Conservation (phyloP, 2,329 filamentous ascomycete species). For the Paracorniculantispora psalliotae region DNA sequence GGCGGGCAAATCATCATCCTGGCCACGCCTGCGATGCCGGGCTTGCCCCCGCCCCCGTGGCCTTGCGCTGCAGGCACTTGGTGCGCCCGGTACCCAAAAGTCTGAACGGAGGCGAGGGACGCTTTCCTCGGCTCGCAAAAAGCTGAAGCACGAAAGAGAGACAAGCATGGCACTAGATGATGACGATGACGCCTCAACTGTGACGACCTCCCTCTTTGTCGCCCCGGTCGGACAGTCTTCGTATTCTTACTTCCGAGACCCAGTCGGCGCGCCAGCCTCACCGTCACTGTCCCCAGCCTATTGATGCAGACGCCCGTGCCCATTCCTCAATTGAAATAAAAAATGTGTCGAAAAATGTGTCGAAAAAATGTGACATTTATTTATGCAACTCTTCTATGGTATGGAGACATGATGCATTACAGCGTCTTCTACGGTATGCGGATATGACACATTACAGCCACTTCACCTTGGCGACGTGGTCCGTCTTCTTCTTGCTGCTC, state of each 20-base stretch:
- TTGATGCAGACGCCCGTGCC: background rate
- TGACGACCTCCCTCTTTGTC: background rate
- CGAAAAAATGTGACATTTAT: background rate
- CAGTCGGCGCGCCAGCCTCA: too few species aligned
- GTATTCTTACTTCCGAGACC: background rate
- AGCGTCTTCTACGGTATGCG: conserved; percentile 64
- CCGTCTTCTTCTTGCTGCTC: conserved; percentile 82
- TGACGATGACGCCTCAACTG: background rate
- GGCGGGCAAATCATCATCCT: background rate
- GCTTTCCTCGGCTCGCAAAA: too few species aligned
- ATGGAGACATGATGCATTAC: conserved; percentile 22
- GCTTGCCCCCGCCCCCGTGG: background rate
- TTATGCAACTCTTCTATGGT: too few species aligned
- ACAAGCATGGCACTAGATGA: background rate
- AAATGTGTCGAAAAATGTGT: background rate
- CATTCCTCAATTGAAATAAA: background rate
- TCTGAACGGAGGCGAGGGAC: too few species aligned
- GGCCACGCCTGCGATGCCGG: background rate
- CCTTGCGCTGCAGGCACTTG: background rate
- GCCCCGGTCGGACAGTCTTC: background rate
- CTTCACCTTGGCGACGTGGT: conserved; percentile 87
- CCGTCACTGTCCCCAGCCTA: background rate
- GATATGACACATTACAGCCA: conserved; percentile 49
- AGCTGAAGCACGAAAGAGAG: background rate
- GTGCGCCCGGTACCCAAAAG: background rate